Evolutionary conservation across 805 yeast species (phyloP).

Genomic region (Dipodascopsis tothii): DNA sequence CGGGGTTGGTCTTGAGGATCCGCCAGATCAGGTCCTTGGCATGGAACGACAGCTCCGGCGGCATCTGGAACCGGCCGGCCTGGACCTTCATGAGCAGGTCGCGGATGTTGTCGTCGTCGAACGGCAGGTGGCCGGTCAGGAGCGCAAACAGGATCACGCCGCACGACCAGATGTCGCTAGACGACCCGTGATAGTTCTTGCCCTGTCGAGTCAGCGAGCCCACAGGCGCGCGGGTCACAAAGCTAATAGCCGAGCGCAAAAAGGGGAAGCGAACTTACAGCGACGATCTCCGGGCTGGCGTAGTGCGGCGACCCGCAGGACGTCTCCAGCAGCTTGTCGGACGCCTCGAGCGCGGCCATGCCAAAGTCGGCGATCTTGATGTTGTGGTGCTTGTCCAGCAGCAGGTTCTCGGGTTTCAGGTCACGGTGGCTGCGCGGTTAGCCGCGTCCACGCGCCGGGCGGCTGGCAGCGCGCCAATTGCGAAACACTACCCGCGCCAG

Average conservation of each 20-base stretch:
- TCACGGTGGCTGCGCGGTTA: slow-evolving; percentile 53
- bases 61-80: slow-evolving; percentile 79
- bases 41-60: slow-evolving; percentile 66
- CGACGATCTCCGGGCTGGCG: slow-evolving; percentile 96
- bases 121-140: slow-evolving; percentile 89
- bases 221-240: not conserved
- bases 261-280: slow-evolving; percentile 30
- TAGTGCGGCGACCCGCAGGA: slow-evolving; percentile 98
- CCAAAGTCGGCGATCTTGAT: slow-evolving; percentile 98
- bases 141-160: slow-evolving; percentile 90
- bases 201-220: slow-evolving; percentile 37
- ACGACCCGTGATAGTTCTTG: slow-evolving; percentile 89
- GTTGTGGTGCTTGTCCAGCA: slow-evolving; percentile 72
- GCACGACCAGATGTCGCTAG: slow-evolving; percentile 91
- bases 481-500: not conserved
- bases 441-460: no score
- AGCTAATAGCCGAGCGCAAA: not conserved
- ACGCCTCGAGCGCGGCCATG: slow-evolving; percentile 92
- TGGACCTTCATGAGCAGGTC: slow-evolving; percentile 83
- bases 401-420: slow-evolving; percentile 63
- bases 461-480: not conserved
- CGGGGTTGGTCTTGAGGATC: slow-evolving; percentile 80
- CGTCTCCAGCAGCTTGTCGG: slow-evolving; percentile 78
- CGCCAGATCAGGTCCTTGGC: slow-evolving; percentile 77
- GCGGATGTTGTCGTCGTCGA: slow-evolving; percentile 92